Percentiles rank a stretch among this genome's conserved stretches.
Evolutionary conservation across 441 rosid species (phyloP).

Genomic region (Adansonia grandidieri): DNA sequence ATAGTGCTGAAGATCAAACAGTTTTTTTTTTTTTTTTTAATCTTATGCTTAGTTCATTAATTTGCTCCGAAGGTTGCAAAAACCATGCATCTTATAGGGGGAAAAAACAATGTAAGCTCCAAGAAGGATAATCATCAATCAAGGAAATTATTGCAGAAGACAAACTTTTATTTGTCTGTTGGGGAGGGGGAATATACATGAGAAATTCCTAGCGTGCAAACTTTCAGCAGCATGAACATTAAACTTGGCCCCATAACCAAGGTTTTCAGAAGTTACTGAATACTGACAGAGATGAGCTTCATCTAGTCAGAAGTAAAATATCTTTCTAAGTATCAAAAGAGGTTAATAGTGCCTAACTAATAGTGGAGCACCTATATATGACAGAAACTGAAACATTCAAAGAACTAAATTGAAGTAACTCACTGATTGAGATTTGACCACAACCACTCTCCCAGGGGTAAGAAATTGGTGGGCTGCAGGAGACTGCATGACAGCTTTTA

Average conservation of each 20-base stretch:
- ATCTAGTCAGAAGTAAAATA: conserved; percentile 9
- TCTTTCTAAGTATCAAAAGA: conserved; percentile 2
- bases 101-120: conserved; percentile 17
- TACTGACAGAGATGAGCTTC: neutral
- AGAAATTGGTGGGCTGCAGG: conserved; percentile 49
- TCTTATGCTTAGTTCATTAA: neutral
- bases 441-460: conserved; percentile 79
- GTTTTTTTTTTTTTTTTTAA: neutral
- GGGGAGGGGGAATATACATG: neutral
- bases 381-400: conserved; percentile 13
- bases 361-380: conserved; percentile 7
- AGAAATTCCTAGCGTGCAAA: conserved; percentile 11
- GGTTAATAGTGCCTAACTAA: conserved; percentile 12
- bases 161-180: conserved; percentile 9
- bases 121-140: conserved; percentile 12
- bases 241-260: conserved; percentile 6
- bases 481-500: conserved; percentile 73
- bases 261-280: neutral
- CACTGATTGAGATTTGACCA: conserved; percentile 82
- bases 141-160: conserved; percentile 14
- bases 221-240: neutral
- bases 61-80: conserved; percentile 16
- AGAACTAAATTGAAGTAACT: conserved; percentile 33
- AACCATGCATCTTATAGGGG: neutral
- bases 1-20: neutral